Evolutionary conservation across 2,329 filamentous ascomycete species (phyloP), one percentile per base, ranked within the genome.

Genomic region (Helotiales sp.): DNA sequence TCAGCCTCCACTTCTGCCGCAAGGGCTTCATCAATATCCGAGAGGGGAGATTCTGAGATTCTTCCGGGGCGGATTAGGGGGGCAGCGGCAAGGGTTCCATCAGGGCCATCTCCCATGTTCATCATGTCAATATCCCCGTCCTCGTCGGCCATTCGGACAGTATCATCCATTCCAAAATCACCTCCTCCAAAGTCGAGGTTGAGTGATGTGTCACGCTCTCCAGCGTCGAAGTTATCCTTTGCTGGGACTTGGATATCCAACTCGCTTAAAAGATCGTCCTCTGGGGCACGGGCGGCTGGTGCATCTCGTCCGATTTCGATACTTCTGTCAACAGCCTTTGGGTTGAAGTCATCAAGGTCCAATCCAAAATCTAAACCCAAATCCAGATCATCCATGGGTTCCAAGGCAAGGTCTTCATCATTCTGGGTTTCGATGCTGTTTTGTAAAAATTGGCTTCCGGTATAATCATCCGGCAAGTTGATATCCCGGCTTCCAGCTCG

Each of bases 261-360:
- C 65, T 92, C 89, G 69, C 73, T 77, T 68, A 90, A 81, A 62
- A 94, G 87, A 71, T 92, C 89, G 45, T 92, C 89, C 71, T 92
- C 92, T 22, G 90, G 80, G 1, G 88, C 83, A 54, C 87, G 85
- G 26, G 90, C 84, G 17, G 87, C 84, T 4, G 92, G 89, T 22
- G 92, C 94, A 73, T 97, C 91, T 89, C 95, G 91, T 76, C 95
- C 96, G 73, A 93, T 85, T 89, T 99, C 96, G 66, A 97, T 89
- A 75, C 90, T 96, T 68, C 81, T 81, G 67, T 87, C 86, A 30
- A 61, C 58, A 11, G 58, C 80, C 77, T 70, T 79, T 77, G 66
- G 80, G 62, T 72, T 70, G 54, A 71, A 64, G 47, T 75, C 71
- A 60, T 75, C 74, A 40, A 76, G 67, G 61, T 88, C 89, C 69